Evolutionary conservation across 1,284 basidiomycete genomes (phyloP).

Genomic region (Ustilago crameri): DNA sequence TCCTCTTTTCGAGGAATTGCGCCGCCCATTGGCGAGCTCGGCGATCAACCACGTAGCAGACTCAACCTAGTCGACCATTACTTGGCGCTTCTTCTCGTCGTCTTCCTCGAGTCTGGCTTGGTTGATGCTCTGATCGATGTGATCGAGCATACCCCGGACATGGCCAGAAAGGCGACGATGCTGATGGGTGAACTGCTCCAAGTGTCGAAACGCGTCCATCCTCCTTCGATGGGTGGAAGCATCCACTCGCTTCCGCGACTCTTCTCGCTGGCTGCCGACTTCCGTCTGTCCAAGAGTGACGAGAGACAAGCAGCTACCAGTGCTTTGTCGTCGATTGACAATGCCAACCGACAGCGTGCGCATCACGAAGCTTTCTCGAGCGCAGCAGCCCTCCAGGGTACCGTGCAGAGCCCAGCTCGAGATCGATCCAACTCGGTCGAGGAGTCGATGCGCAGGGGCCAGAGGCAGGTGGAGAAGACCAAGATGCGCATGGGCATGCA

Average conservation of each 20-base stretch:
- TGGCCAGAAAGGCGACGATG: constrained; percentile 75
- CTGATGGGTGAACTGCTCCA: constrained; percentile 92
- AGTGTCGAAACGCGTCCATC: constrained; percentile 87
- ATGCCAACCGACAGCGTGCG: constrained; percentile 75
- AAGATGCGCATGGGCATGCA: constrained; percentile 88
- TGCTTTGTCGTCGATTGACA: constrained; percentile 87
- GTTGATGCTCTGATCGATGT: constrained; percentile 61
- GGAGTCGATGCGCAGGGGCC: constrained; percentile 79
- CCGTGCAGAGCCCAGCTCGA: constrained; percentile 18
- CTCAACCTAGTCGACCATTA: constrained; percentile 94
- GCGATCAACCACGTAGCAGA: constrained; percentile 44
- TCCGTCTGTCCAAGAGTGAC: constrained; percentile 69
- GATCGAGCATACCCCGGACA: constrained; percentile 44
- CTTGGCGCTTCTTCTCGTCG: constrained; percentile 84
- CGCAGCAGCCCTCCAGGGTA: constrained; percentile 33
- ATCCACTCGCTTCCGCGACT: constrained; percentile 86
- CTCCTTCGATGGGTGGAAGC: constrained; percentile 80
- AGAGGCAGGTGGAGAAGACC: constrained; percentile 82
- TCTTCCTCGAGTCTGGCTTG: constrained; percentile 87
- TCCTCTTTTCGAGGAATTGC: constrained; percentile 6
- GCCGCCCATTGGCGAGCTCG: constrained; percentile 38
- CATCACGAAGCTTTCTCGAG: constrained; percentile 43
- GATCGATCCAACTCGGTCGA: constrained; percentile 84
- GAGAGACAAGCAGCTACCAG: constrained; percentile 81
- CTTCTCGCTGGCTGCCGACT: constrained; percentile 83